phyloP scores from a whole-genome alignment of 331 rosid species.

The Telfairia occidentalis region DNA sequence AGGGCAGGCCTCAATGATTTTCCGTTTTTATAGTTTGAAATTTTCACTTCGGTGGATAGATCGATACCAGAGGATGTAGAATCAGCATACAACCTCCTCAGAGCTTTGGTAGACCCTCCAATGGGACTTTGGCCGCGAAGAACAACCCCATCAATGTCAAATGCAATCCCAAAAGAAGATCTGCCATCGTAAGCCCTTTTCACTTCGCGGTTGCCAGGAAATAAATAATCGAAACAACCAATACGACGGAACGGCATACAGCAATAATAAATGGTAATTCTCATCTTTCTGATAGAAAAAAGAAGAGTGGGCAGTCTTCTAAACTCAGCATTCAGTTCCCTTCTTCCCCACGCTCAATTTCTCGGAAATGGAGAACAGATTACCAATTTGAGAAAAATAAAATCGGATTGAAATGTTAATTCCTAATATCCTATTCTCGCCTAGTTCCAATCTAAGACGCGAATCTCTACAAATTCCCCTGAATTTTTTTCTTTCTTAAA shows the following conservation, averaged over 20 bases:
- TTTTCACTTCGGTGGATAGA: neutral
- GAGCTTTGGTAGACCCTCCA: constrained; percentile 66
- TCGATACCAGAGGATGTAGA: neutral
- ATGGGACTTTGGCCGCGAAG: constrained; percentile 57
- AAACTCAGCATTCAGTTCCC: neutral
- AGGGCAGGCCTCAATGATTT: neutral
- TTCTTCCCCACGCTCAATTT: neutral
- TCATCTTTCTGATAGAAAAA: neutral
- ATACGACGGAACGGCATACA: neutral
- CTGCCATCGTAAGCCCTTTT: constrained; percentile 18
- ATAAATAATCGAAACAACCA: neutral
- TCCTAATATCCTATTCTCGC: no score
- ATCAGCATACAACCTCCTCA: constrained; percentile 39
- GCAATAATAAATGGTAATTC: neutral
- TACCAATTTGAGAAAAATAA: neutral
- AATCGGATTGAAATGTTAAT: neutral
- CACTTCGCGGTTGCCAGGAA: neutral
- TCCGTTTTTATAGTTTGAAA: neutral
- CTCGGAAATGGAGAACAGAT: neutral
- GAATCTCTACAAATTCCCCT: neutral
- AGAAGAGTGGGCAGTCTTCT: neutral
- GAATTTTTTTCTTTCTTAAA: no score
- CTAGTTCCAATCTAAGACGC: neutral
- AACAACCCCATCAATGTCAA: constrained; percentile 94
- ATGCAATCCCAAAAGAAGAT: constrained; percentile 62